A percentile compares a stretch with the other conserved stretches of the same genome.
phyloP scores from a whole-genome alignment of 2,329 filamentous ascomycete genomes.

The Fusarium brevicatenulatum region DNA sequence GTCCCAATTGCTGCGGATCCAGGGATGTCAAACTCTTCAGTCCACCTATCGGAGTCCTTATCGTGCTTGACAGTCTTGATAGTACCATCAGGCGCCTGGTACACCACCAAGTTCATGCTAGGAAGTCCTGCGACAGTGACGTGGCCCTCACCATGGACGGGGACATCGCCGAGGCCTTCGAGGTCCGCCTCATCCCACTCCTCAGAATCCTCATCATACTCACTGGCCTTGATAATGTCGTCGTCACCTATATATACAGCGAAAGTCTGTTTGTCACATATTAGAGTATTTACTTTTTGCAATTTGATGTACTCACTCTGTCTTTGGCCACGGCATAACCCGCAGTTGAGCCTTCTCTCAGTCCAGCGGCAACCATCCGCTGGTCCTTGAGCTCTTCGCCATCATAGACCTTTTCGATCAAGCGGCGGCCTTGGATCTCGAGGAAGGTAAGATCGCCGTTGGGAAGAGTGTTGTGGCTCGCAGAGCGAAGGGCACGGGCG shows the following conservation, averaged over 20 bases:
- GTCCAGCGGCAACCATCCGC: neutral
- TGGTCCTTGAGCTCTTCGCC: neutral
- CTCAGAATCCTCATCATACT: neutral
- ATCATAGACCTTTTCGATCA: neutral
- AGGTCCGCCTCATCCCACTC: neutral
- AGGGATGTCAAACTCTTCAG: neutral
- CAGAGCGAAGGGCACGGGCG: neutral
- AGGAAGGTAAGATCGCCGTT: neutral
- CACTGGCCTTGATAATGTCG: neutral
- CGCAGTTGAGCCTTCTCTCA: neutral
- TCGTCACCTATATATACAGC: neutral
- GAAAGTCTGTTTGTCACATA: neutral
- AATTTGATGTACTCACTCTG: neutral
- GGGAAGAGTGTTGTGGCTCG: neutral
- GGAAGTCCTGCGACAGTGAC: neutral
- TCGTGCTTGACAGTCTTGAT: neutral
- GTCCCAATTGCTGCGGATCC: neutral
- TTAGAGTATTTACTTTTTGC: neutral
- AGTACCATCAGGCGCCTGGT: neutral
- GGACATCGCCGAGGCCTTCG: neutral
- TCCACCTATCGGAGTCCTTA: accelerated
- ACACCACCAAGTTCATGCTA: neutral
- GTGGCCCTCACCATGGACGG: neutral
- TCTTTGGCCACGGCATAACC: neutral
- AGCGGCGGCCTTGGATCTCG: accelerated